These are phyloP conservation scores for Vanderwaltozyma yarrowii DNA, from an alignment of 805 yeast genomes.

Conservation along the genomic window DNA sequence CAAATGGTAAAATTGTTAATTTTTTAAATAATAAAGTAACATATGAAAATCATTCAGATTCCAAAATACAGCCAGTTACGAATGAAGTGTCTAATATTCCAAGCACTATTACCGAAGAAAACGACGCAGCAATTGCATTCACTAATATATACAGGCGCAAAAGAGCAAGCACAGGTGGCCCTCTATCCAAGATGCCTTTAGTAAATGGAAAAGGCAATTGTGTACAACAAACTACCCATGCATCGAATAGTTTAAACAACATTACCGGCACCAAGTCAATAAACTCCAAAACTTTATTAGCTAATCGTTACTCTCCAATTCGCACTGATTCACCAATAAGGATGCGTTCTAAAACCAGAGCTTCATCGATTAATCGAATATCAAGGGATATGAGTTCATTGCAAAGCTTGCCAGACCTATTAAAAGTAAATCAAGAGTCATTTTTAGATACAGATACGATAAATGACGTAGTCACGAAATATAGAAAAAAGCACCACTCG, in stretches of 20 bases:
- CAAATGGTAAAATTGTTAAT: no score
- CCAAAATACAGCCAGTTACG: background rate
- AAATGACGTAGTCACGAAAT: background rate
- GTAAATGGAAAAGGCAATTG: no score
- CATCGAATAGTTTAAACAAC: conserved; percentile 5
- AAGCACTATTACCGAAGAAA: conserved; percentile 13
- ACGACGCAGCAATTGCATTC: conserved; percentile 29
- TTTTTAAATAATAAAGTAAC: no score
- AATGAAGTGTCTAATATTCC: background rate
- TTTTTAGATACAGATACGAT: conserved; percentile 13
- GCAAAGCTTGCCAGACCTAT: conserved; percentile 11
- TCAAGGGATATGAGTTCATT: conserved; percentile 18
- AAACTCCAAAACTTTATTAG: no score
- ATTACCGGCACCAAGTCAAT: no score
- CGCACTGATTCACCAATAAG: conserved; percentile 23
- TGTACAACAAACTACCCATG: no score
- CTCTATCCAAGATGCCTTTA: background rate
- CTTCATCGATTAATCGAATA: conserved; percentile 15
- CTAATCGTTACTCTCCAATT: conserved; percentile 13
- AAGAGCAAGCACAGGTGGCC: conserved; percentile 17
- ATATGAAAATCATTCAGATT: no score
- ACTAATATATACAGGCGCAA: conserved; percentile 26
- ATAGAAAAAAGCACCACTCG: background rate
- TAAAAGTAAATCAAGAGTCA: conserved; percentile 8
- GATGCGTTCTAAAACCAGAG: conserved; percentile 18